Evolutionary conservation across 768 basidiomycete genomes (phyloP), one percentile per base, ranked within the genome.

Genomic region (Calocybe gangraenosa): DNA sequence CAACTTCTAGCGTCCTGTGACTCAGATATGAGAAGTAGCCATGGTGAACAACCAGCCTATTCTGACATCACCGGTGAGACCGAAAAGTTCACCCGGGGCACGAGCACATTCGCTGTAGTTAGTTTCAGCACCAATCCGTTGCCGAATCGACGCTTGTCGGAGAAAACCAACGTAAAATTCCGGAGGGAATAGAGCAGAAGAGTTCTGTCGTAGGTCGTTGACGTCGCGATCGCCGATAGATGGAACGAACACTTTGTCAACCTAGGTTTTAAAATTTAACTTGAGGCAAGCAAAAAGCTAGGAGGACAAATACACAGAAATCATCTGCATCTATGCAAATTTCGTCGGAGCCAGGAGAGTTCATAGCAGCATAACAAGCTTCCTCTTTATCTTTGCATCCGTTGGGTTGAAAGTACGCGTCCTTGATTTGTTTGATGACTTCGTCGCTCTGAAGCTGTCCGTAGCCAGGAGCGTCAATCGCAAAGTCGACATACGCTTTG

Each of bases 401-500:
- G 7, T 66, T 63, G 0, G 66, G 34, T 7, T 58, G 60, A 50
- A 71, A 81, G 55, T 66, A 82, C 1, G 76, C 64, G 1, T 68
- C 43, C 25, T 74, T 79, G n/a, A 84, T 61, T 28, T 67, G 48
- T 22, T 63, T 57, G 32, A 84, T 58, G 1, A 77, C 71, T 3
- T 53, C 47, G 34, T 74, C 65, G 22, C 65, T 67, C 47, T 78
- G 77, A 9, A 85, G 73, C 48, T 73, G 81, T 4, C 83, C 82
- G 50, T 84, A 85, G 11, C 81, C 80, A 7, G 83, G 83, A 0
- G 83, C 83, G 31, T 81, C 57, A 0, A 71, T 72, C 0, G 81
- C 78, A 45, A 84, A 85, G 25, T 68, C 68, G 46, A 84, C 67
- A 46, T 77, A 83, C 8, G 82, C 76, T 48, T 79, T 52, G 51